Evolutionary conservation across 2,329 filamentous ascomycete species (phyloP).

Genomic region (Calonectria honghensis): DNA sequence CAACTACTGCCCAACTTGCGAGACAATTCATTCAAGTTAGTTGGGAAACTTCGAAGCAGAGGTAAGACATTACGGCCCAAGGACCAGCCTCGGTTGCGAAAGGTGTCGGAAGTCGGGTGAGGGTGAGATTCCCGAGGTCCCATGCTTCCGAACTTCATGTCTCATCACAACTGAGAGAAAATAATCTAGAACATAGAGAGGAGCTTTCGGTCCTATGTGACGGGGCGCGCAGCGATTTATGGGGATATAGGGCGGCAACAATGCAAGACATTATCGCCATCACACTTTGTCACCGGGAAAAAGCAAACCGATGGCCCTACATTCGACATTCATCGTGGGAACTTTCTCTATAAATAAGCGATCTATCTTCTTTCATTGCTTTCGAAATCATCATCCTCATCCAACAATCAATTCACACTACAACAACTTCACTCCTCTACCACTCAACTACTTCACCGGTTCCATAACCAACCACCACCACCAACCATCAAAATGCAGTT

Average conservation of each 20-base stretch:
- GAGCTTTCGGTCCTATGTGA: slow-evolving; percentile 7
- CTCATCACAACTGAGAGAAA: not conserved
- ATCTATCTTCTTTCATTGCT: not conserved
- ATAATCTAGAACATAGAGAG: not conserved
- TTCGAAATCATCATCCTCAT: slow-evolving; percentile 13
- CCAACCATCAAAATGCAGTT: slow-evolving; percentile 12
- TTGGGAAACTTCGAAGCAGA: not conserved
- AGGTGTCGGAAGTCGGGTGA: not conserved
- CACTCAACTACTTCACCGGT: not conserved
- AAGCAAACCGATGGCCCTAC: not conserved
- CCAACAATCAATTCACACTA: slow-evolving; percentile 5
- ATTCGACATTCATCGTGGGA: not conserved
- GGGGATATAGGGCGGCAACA: no score
- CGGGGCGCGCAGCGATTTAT: not conserved
- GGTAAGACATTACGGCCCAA: not conserved
- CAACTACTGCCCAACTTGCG: not conserved
- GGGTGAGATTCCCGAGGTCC: not conserved
- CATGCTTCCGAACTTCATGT: not conserved
- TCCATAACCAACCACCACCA: not conserved
- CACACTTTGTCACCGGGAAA: not conserved
- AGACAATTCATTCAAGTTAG: not conserved
- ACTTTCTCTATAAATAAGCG: not conserved
- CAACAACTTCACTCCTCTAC: not conserved
- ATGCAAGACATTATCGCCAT: not conserved
- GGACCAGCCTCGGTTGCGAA: not conserved